Percentiles rank a stretch among this genome's conserved stretches.
Evolutionary conservation across 202 grass and related monocot species (phyloP).

Genomic region (Dendrocalamus latiflorus): DNA sequence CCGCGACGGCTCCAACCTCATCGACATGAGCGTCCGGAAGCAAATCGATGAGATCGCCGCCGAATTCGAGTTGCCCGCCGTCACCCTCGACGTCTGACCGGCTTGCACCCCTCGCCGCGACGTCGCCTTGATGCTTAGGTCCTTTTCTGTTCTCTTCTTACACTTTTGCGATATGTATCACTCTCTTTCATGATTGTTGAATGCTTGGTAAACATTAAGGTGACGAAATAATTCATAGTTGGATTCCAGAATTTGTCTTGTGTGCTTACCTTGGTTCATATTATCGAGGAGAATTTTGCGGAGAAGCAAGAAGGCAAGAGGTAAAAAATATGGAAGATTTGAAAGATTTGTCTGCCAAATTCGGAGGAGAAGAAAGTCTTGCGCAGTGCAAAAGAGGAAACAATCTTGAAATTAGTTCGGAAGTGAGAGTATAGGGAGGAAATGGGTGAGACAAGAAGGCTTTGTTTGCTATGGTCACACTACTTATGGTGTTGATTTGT

Average conservation of each 20-base stretch:
- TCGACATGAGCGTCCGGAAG: slow-evolving; percentile 89
- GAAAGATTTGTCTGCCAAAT: neutral
- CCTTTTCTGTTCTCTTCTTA: slow-evolving; percentile 11
- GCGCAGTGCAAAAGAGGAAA: neutral
- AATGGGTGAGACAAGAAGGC: neutral
- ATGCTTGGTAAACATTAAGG: neutral
- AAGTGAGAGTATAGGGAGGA: neutral
- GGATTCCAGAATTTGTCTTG: neutral
- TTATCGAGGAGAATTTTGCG: neutral
- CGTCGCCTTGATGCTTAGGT: slow-evolving; percentile 24
- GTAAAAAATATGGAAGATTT: neutral
- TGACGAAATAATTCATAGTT: neutral
- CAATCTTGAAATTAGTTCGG: neutral
- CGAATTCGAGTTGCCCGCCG: slow-evolving; percentile 56
- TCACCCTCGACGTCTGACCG: slow-evolving; percentile 46
- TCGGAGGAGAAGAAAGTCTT: neutral
- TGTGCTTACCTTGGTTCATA: neutral
- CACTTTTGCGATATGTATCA: neutral
- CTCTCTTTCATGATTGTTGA: slow-evolving; percentile 3
- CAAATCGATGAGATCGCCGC: slow-evolving; percentile 80
- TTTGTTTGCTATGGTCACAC: neutral
- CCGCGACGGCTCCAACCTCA: slow-evolving; percentile 54
- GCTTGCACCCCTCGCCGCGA: neutral
- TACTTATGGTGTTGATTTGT: neutral
- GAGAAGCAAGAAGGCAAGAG: neutral